phyloP scores from a whole-genome alignment of 2,329 filamentous ascomycete genomes.

The Immersiporthe knoxdaviesiana region DNA sequence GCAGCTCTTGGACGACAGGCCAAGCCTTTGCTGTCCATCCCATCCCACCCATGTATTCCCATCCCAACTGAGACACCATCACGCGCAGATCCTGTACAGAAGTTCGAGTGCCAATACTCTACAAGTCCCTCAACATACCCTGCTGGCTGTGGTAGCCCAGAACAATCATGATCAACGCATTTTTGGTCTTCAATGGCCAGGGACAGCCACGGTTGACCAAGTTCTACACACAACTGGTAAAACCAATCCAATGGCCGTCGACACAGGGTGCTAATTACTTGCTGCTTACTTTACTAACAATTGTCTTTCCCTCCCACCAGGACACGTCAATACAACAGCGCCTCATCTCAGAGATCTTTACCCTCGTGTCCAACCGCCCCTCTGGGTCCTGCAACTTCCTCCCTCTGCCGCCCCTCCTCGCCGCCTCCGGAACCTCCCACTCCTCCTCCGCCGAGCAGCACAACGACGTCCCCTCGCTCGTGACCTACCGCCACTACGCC shows the following conservation, averaged over 20 bases:
- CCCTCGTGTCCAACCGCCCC: constrained; percentile 88
- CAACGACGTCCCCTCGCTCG: constrained; percentile 90
- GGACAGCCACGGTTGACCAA: constrained; percentile 96
- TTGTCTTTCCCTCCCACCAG: constrained; percentile 50
- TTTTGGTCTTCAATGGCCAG: constrained; percentile 98
- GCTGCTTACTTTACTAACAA: background rate
- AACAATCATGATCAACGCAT: constrained; percentile 91
- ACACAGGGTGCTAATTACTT: background rate
- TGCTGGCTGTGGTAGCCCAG: too few relatives aligned
- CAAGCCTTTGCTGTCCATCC: background rate
- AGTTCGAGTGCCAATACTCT: background rate
- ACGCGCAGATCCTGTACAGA: background rate
- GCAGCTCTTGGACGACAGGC: constrained; percentile 3
- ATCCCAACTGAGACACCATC: background rate
- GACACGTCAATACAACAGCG: constrained; percentile 97
- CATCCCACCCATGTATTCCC: background rate
- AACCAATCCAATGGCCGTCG: constrained; percentile 25
- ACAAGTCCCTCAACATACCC: background rate
- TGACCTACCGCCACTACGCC: constrained; percentile 97
- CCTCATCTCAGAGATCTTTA: constrained; percentile 96
- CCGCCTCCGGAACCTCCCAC: constrained; percentile 63
- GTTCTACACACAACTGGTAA: constrained; percentile 95
- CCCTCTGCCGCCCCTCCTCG: constrained; percentile 70
- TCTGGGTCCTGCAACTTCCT: constrained; percentile 97
- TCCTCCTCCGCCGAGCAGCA: constrained; percentile 67